Evolutionary conservation across 164 flowering plant genomes (phyloP), one percentile per base, ranked within the genome.

Genomic region (Platanus orientalis): DNA sequence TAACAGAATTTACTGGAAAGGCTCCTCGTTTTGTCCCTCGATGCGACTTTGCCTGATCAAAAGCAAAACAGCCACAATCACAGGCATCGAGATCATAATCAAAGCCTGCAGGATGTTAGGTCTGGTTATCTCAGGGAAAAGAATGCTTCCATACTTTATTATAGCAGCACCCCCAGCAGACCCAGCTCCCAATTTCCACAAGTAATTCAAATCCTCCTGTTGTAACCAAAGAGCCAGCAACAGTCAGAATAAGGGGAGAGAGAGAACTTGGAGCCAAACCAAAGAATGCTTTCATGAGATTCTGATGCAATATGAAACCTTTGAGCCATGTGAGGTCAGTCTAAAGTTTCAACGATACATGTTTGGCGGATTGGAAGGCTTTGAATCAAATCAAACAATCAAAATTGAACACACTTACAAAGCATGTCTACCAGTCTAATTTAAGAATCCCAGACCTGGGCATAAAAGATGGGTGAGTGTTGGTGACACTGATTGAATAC

Each of bases 111-210:
- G 0, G 28, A 85, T 50, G 69, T 81, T 80, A 26, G 90, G 90
- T 64, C 45, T 71, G 1, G 88, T 85, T 44, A 81, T 79, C 66
- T 79, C 76, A 0, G 84, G 88, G 54, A 80, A 69, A 24, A 79
- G 42, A 25, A 70, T 40, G 75, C 96, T 83, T 67, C 92, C 96
- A 47, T 89, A 89, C 75, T 89, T 88, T 0, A 88, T 84, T 0
- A 71, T 70, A 28, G 78, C 87, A 23, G 84, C 90, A 45, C 83
- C 84, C 6, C 61, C 73, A 19, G 84, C 19, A 20, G 92, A 84
- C 2, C 87, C 90, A 60, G 42, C 86, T 57, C 75, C 84, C 47
- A 89, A 45, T 62, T 77, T 76, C 75, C 59, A 57, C 71, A 83
- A 24, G 64, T 77, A 88, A 19, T 40, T 74, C 69, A 75, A 14